These are phyloP conservation scores for Funneliformis geosporum DNA, from an alignment of 192 early-diverging fungal species.

Conservation along the genomic window DNA sequence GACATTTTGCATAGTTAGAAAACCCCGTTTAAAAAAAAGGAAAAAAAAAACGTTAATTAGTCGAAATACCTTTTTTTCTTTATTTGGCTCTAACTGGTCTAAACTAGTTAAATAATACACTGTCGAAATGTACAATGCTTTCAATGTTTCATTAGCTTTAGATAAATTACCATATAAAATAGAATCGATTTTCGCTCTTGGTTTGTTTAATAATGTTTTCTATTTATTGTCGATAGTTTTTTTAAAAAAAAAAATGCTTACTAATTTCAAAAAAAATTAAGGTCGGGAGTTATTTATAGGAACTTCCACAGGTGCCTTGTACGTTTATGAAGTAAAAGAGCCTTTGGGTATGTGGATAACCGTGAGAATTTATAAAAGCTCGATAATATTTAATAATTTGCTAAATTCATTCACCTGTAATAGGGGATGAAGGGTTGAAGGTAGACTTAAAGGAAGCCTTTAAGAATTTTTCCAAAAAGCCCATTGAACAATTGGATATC, in stretches of 20 bases:
- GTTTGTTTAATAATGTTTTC: conserved; percentile 36
- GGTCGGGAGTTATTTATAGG: conserved; percentile 76
- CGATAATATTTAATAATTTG: background rate
- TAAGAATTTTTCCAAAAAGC: conserved; percentile 67
- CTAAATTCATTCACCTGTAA: conserved; percentile 17
- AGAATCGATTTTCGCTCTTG: conserved; percentile 70
- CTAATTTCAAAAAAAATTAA: conserved; percentile 27
- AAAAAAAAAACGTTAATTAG: no score
- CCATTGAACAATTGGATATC: conserved; percentile 73
- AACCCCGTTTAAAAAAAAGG: no score
- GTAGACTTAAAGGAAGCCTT: conserved; percentile 66
- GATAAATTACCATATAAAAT: conserved; percentile 71
- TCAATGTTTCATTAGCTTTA: conserved; percentile 71
- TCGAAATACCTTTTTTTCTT: no score
- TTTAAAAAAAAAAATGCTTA: conserved; percentile 14
- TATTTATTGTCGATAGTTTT: background rate
- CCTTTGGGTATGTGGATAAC: conserved; percentile 47
- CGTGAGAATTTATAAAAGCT: background rate
- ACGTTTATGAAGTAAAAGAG: conserved; percentile 68
- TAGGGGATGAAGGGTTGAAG: conserved; percentile 50
- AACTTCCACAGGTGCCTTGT: conserved; percentile 63
- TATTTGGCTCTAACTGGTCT: no score
- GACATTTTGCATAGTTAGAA: no score
- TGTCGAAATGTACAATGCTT: conserved; percentile 72
- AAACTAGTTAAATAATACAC: no score